Conservation (phyloP, 495 filamentous ascomycete genomes). For the Aspergillus hancockii region DNA sequence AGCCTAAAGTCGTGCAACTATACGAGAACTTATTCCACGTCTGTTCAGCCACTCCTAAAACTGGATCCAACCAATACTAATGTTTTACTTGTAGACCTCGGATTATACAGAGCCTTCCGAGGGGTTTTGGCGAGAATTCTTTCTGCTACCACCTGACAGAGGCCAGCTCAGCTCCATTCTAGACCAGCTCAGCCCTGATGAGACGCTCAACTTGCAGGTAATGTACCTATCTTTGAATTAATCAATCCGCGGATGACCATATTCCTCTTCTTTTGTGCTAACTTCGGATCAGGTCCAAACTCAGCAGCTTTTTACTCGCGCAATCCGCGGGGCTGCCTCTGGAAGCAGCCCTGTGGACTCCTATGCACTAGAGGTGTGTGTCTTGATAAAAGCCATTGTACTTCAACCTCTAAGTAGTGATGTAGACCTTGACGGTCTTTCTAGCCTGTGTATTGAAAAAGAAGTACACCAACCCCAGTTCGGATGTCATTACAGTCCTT, state of each 20-base stretch:
- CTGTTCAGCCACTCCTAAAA: slow-evolving; percentile 22
- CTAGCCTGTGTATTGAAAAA: slow-evolving; percentile 78
- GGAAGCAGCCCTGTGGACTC: slow-evolving; percentile 64
- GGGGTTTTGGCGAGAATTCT: slow-evolving; percentile 96
- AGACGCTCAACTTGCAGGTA: slow-evolving; percentile 74
- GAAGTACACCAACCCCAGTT: slow-evolving; percentile 93
- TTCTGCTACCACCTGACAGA: slow-evolving; percentile 78
- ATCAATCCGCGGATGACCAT: neutral
- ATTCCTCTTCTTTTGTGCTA: slow-evolving; percentile 9
- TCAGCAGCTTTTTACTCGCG: slow-evolving; percentile 72
- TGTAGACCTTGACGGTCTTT: slow-evolving; percentile 86
- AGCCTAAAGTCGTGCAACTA: slow-evolving; percentile 88
- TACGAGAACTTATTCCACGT: slow-evolving; percentile 89
- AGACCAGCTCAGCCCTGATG: slow-evolving; percentile 65
- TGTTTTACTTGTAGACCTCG: slow-evolving; percentile 20
- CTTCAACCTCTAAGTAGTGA: slow-evolving; percentile 39
- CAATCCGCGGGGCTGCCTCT: slow-evolving; percentile 67
- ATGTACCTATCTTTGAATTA: neutral
- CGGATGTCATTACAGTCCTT: slow-evolving; percentile 87
- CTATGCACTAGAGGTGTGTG: slow-evolving; percentile 84
- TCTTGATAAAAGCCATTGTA: slow-evolving; percentile 4
- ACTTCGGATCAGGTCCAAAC: slow-evolving; percentile 59
- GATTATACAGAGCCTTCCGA: slow-evolving; percentile 72
- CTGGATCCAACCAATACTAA: slow-evolving; percentile 4
- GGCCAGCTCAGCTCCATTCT: slow-evolving; percentile 65